These are phyloP conservation scores for Toxoplasma gondii DNA, from an alignment of 169 alveolate genomes.

Conservation along the genomic window DNA sequence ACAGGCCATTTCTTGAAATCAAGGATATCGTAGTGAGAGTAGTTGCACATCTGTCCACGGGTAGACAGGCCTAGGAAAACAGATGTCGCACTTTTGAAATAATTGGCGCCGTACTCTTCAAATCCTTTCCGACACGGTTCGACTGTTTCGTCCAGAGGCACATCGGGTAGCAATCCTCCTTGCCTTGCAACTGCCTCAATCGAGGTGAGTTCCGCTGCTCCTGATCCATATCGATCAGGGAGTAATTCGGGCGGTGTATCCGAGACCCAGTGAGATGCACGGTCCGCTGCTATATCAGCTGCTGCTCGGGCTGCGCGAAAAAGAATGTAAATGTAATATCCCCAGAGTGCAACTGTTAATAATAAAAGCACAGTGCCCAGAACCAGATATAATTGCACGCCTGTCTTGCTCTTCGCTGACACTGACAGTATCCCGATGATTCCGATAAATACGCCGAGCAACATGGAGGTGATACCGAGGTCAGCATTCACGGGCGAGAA, in stretches of 20 bases:
- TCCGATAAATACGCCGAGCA: not conserved
- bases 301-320: not conserved
- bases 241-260: not conserved
- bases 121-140: not conserved
- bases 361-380: not conserved
- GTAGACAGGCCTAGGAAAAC: not conserved
- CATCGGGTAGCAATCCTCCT: not conserved
- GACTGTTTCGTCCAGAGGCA: not conserved
- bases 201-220: not conserved
- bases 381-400: not conserved
- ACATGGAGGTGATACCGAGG: not conserved
- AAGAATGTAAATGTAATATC: not conserved
- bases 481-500: not conserved
- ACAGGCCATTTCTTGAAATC: constrained; percentile 25
- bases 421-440: not conserved
- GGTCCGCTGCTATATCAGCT: not conserved
- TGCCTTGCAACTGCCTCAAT: not conserved
- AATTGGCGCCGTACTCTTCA: not conserved
- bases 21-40: constrained; percentile 25
- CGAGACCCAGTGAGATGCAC: not conserved
- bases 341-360: not conserved
- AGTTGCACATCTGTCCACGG: constrained; percentile 31
- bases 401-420: not conserved
- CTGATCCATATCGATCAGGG: not conserved
- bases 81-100: not conserved